A percentile compares a stretch with the other conserved stretches of the same genome.
phyloP scores from a whole-genome alignment of 345 rosid species.

The Melaleuca alternifolia region DNA sequence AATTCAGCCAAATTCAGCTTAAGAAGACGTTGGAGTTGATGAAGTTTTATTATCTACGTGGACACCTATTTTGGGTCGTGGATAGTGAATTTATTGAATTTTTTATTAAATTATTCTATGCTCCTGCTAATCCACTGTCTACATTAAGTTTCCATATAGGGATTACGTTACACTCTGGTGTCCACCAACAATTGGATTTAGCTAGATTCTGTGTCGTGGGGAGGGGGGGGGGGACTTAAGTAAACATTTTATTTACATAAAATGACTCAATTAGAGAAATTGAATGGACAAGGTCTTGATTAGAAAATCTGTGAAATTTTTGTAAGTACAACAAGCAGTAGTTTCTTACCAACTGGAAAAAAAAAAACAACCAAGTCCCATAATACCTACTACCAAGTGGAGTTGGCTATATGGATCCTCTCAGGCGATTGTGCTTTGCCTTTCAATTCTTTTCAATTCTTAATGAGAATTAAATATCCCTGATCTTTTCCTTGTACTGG shows the following conservation, averaged over 20 bases:
- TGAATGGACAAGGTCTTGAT: not conserved
- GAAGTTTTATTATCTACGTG: not conserved
- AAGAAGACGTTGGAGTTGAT: not conserved
- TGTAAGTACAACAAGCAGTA: not conserved
- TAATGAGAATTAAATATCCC: not conserved
- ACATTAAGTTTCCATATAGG: not conserved
- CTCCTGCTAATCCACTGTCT: not conserved
- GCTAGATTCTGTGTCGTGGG: not conserved
- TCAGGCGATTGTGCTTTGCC: not conserved
- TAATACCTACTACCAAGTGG: not conserved
- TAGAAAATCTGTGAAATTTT: not conserved
- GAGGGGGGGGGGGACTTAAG: no score
- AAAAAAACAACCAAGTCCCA: not conserved
- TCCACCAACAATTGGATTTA: not conserved
- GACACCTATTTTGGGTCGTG: not conserved
- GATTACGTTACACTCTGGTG: not conserved
- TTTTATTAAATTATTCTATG: not conserved
- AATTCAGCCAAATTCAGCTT: not conserved
- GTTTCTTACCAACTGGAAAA: not conserved
- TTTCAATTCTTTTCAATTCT: not conserved
- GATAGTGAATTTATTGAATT: not conserved
- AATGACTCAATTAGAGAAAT: not conserved
- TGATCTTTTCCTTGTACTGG: not conserved
- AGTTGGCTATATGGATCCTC: not conserved
- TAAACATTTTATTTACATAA: not conserved